Evolutionary conservation across 2,329 filamentous ascomycete genomes (phyloP).

Genomic region (Waltergamsia citrina): DNA sequence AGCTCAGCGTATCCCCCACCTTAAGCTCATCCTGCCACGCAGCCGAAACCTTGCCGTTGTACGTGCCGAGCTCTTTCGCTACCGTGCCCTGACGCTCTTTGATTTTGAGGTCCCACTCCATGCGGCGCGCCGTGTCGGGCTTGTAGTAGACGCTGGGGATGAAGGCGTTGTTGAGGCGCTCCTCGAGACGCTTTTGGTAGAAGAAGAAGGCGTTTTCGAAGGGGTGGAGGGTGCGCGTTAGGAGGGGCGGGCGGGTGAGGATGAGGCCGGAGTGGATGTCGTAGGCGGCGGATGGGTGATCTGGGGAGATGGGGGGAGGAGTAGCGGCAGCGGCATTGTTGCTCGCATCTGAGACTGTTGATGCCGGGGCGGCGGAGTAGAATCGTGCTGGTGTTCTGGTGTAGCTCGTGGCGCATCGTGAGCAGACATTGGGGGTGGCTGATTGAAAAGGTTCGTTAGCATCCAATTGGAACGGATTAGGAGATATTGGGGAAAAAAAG

Average conservation of each 20-base stretch:
- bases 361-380: slow-evolving; percentile 15
- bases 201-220: slow-evolving; percentile 94
- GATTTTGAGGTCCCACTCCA: slow-evolving; percentile 86
- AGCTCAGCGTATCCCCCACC: slow-evolving; percentile 60
- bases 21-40: slow-evolving; percentile 90
- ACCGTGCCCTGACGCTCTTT: slow-evolving; percentile 62
- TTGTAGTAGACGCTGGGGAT: slow-evolving; percentile 93
- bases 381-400: slow-evolving; percentile 18
- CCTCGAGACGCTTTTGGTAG: slow-evolving; percentile 94
- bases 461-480: slow-evolving; percentile 4
- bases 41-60: slow-evolving; percentile 58
- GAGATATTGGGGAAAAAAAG: neutral
- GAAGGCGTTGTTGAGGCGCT: slow-evolving; percentile 81
- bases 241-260: slow-evolving; percentile 76
- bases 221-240: slow-evolving; percentile 73
- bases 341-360: slow-evolving; percentile 10
- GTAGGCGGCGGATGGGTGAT: slow-evolving; percentile 21
- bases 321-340: slow-evolving; percentile 9
- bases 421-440: slow-evolving; percentile 23
- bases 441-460: slow-evolving; percentile 1
- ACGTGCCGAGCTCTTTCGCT: slow-evolving; percentile 76
- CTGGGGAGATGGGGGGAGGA: slow-evolving; percentile 6
- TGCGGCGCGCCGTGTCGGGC: slow-evolving; percentile 70
- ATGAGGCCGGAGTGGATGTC: slow-evolving; percentile 59
- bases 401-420: slow-evolving; percentile 24